Percentiles rank a stretch among this genome's conserved stretches.
phyloP scores from a whole-genome alignment of 352 stramenopile genomes.

The Globisporangium cederbergense region DNA sequence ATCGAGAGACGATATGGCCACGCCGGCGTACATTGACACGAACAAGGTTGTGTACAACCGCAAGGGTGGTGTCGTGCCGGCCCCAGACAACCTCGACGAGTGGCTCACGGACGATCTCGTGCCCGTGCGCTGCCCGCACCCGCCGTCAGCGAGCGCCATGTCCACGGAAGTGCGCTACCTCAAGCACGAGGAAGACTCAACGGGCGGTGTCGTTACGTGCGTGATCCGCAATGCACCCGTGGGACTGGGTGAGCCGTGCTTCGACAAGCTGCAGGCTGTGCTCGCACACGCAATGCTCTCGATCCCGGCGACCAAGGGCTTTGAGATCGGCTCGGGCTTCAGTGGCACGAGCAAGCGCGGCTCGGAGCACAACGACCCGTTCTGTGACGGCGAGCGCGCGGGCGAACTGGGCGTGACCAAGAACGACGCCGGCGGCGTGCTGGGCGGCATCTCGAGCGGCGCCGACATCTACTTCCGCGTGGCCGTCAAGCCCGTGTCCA shows the following conservation, averaged over 20 bases:
- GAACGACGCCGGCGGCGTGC: constrained; percentile 92
- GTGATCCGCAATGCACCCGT: constrained; percentile 96
- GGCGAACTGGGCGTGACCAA: constrained; percentile 75
- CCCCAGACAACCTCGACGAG: constrained; percentile 47
- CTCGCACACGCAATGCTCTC: constrained; percentile 99
- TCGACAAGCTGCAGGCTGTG: constrained; percentile 99
- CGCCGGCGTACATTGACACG: constrained; percentile 90
- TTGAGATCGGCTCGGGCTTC: constrained; percentile 97
- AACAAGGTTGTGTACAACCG: constrained; percentile 91
- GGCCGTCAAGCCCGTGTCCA: constrained; percentile 99
- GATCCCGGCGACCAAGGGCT: constrained; percentile 98
- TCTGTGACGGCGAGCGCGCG: constrained; percentile 69
- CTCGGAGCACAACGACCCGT: constrained; percentile 98
- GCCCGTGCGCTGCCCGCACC: constrained; percentile 94
- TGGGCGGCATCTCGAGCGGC: constrained; percentile 98
- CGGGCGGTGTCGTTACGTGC: constrained; percentile 94
- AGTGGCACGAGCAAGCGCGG: constrained; percentile 94
- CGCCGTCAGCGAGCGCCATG: constrained; percentile 92
- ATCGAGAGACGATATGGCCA: constrained; percentile 46
- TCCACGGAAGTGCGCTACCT: constrained; percentile 92
- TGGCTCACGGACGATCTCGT: constrained; percentile 87
- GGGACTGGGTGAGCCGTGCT: constrained; percentile 96
- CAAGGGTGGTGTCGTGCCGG: constrained; percentile 53
- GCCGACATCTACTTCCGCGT: constrained; percentile 98
- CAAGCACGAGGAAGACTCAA: constrained; percentile 90